A percentile compares a stretch with the other conserved stretches of the same genome.
Conservation (phyloP, 305 asterid genomes). For the Salvia sclarea region DNA sequence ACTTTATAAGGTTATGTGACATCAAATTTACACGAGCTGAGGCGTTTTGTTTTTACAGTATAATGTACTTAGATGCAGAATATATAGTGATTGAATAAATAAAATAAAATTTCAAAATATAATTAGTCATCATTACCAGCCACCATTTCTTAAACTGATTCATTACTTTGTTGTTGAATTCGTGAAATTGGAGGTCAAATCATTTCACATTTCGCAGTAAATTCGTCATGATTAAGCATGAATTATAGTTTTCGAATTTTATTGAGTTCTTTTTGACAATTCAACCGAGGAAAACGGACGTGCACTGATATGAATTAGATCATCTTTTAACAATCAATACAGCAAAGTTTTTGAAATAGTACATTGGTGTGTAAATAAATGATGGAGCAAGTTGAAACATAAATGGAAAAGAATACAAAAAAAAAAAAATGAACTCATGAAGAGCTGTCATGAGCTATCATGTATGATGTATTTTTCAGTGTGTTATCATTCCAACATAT, state of each 20-base stretch:
- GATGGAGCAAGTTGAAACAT: neutral
- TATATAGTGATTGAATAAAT: too few relatives aligned
- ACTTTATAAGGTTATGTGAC: neutral
- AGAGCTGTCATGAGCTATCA: conserved; percentile 14
- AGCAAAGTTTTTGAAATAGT: neutral
- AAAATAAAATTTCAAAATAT: too few relatives aligned
- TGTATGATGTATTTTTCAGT: neutral
- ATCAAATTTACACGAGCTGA: neutral
- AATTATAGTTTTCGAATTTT: neutral
- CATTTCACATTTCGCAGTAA: too few relatives aligned
- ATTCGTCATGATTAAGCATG: too few relatives aligned
- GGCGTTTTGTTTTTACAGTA: neutral
- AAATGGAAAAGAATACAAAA: conserved; percentile 2
- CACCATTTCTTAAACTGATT: too few relatives aligned
- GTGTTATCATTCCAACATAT: conserved; percentile 22
- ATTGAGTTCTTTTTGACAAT: too few relatives aligned
- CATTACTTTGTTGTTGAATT: too few relatives aligned
- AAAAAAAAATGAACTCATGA: neutral
- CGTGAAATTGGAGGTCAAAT: too few relatives aligned
- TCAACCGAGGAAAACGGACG: too few relatives aligned
- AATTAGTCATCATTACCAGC: too few relatives aligned
- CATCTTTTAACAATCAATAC: neutral
- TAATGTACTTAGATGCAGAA: neutral
- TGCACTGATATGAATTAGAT: too few relatives aligned
- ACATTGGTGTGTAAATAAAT: neutral